Conservation (phyloP, 441 rosid species). For the Populus tomentosa region DNA sequence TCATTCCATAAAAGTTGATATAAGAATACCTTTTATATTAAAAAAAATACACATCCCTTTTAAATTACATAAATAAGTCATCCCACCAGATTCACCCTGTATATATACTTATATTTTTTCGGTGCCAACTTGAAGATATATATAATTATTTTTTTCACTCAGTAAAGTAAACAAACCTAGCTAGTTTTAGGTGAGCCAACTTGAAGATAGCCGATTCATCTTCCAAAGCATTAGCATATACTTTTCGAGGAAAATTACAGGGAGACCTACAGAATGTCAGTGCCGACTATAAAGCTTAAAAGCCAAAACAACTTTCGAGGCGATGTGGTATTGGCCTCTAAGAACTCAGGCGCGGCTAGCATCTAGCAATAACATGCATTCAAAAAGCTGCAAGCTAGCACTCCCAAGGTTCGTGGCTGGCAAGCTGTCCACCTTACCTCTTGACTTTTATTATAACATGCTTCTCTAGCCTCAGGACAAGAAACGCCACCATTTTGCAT, state of each 20-base stretch:
- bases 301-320: not conserved
- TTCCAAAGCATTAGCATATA: not conserved
- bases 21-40: no score
- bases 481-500: not conserved
- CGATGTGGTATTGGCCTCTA: not conserved
- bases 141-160: no score
- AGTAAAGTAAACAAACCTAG: no score
- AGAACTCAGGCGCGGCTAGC: not conserved
- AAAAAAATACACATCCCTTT: no score
- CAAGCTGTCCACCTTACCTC: not conserved
- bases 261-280: not conserved
- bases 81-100: no score
- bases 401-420: conserved; percentile 1
- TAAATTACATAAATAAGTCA: no score
- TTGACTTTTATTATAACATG: not conserved
- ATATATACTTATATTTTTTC: no score
- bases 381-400: not conserved
- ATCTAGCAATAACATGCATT: not conserved
- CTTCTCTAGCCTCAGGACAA: not conserved
- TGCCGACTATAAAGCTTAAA: not conserved
- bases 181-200: no score
- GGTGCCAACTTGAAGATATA: no score
- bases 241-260: not conserved
- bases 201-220: not conserved
- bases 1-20: no score